Conservation (phyloP, 31 red algal species). For the Endocladia muricata region DNA sequence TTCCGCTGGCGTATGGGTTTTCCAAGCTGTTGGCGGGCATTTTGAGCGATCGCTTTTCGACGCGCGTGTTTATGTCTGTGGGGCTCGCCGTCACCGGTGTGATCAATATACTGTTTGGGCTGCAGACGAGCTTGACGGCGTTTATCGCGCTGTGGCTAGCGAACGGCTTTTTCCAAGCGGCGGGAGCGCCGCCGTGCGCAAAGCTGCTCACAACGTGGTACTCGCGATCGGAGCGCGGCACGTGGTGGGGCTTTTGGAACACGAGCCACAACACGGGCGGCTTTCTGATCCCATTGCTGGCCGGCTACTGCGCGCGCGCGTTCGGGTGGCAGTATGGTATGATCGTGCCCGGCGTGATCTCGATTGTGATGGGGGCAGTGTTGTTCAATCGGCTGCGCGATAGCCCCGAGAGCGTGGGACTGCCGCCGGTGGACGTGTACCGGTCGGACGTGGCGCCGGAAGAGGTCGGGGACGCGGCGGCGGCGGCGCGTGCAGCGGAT, state of each 20-base stretch:
- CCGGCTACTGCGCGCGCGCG: constrained; percentile 80
- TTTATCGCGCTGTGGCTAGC: constrained; percentile 83
- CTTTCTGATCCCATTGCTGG: constrained; percentile 92
- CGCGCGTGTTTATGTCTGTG: constrained; percentile 84
- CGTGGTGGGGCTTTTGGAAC: constrained; percentile 99
- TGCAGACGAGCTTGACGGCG: constrained; percentile 68
- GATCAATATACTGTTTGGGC: constrained; percentile 96
- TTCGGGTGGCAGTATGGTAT: constrained; percentile 98
- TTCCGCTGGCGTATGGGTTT: constrained; percentile 96
- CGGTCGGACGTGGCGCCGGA: constrained; percentile 39
- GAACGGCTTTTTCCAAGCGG: constrained; percentile 96
- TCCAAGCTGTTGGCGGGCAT: constrained; percentile 90
- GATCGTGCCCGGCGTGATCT: constrained; percentile 91
- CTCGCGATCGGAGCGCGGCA: constrained; percentile 88
- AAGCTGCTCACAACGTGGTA: constrained; percentile 97
- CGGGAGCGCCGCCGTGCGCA: constrained; percentile 93
- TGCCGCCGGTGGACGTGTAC: constrained; percentile 82
- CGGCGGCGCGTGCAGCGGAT: neutral
- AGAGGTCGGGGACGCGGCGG: neutral
- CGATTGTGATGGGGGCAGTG: constrained; percentile 78
- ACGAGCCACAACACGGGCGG: constrained; percentile 98
- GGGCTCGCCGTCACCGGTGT: constrained; percentile 90
- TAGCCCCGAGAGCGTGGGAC: constrained; percentile 73
- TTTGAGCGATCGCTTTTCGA: constrained; percentile 83
- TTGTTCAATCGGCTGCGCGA: constrained; percentile 90